phyloP scores from a whole-genome alignment of 495 filamentous ascomycete genomes.

The Talaromyces liani region DNA sequence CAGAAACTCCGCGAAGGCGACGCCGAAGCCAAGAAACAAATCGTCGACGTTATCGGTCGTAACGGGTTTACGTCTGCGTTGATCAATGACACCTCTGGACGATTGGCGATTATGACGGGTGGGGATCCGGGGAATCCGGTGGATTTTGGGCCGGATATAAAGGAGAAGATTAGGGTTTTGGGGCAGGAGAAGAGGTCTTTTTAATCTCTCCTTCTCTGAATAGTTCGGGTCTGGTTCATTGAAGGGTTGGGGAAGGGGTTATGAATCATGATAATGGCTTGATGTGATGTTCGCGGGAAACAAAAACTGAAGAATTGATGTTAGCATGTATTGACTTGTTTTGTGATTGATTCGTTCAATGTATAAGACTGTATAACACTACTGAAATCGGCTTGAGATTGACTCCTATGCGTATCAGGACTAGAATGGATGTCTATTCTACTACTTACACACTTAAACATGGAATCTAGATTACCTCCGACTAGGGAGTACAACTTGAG shows the following conservation, averaged over 20 bases:
- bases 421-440: neutral
- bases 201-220: neutral
- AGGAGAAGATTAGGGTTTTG: conserved; percentile 15
- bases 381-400: neutral
- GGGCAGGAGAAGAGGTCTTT: neutral
- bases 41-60: conserved; percentile 21
- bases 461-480: neutral
- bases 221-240: no score
- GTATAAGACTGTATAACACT: neutral
- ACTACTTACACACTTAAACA: neutral
- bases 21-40: conserved; percentile 7
- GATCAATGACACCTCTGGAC: conserved; percentile 21
- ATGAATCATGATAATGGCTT: neutral
- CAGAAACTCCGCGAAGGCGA: conserved; percentile 20
- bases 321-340: neutral
- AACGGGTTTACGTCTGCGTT: conserved; percentile 22
- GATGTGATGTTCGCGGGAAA: neutral
- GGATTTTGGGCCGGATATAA: conserved; percentile 24
- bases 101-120: conserved; percentile 17
- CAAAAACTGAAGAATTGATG: neutral
- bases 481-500: no score
- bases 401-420: neutral
- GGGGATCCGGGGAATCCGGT: conserved; percentile 16
- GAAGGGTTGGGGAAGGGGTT: neutral
- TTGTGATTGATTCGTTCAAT: neutral